Conservation (phyloP, 441 rosid species). For the Populus hybrid region DNA sequence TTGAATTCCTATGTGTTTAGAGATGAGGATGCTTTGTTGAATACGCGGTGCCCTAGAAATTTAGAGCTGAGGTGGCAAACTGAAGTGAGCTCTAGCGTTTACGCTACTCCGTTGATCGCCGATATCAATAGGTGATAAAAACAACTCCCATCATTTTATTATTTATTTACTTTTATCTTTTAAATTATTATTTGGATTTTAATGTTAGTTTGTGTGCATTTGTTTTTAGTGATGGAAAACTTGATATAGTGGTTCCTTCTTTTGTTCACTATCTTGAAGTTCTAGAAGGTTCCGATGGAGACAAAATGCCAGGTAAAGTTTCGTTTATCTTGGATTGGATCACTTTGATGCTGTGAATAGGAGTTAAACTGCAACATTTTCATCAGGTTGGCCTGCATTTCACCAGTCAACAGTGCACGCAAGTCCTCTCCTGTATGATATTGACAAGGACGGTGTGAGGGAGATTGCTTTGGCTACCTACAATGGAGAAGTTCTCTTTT, state of each 20-base stretch:
- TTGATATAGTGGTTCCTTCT: constrained; percentile 95
- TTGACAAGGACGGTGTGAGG: constrained; percentile 95
- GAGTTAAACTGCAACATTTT: neutral
- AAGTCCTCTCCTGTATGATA: constrained; percentile 90
- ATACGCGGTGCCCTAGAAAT: constrained; percentile 84
- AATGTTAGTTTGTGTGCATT: neutral
- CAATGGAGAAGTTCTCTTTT: constrained; percentile 93
- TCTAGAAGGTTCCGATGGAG: constrained; percentile 98
- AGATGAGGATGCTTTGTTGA: constrained; percentile 89
- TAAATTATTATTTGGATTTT: neutral
- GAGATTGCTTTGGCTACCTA: constrained; percentile 96
- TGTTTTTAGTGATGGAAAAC: constrained; percentile 88
- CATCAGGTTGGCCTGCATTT: constrained; percentile 97
- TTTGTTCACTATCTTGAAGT: constrained; percentile 99
- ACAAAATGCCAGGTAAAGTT: constrained; percentile 86
- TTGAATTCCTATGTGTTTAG: constrained; percentile 37
- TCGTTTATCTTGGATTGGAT: neutral
- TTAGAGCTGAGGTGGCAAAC: constrained; percentile 99
- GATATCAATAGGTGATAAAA: constrained; percentile 77
- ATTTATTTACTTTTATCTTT: neutral
- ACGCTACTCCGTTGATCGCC: constrained; percentile 92
- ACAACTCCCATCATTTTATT: neutral
- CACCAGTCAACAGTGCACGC: constrained; percentile 98
- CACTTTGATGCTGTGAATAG: neutral
- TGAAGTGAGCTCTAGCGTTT: constrained; percentile 97